Evolutionary conservation across 805 yeast species (phyloP), one percentile per base, ranked within the genome.

Genomic region (Yamadazyma phyllophila): DNA sequence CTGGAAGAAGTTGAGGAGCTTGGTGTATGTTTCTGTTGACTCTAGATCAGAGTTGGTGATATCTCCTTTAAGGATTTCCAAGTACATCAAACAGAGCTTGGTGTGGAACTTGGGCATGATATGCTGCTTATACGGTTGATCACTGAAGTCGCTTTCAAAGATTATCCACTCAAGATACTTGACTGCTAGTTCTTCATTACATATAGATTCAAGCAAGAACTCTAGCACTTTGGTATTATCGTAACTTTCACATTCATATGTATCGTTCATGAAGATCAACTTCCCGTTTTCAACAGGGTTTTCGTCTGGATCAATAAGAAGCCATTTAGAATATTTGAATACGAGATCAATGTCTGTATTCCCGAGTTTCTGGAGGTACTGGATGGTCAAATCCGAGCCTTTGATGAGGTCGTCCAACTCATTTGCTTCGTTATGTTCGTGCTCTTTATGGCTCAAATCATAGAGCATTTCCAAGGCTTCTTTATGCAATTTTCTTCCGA

Each of bases 401-500:
- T 57, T 52, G 32, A 75, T 47, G 40, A 59, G 55, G 26, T 58
- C 61, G 24, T 61, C 59, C 20, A 60, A 55, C 1, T 59, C 58
- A 24, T 58, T 50, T 6, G 50, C 55, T 26, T 47, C 51, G 6
- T 45, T 46, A 8, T 55, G 50, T n/a, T 37, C 39, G 14, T 43
- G 34, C 8, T 47, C 43, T 12, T 53, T 59, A 39, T 59, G 59
- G n/a, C 57, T 44, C 33, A 62, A 42, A 9, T 56, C 62, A n/a
- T 68, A 64, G 14, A 92, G 66, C 57, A 87, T 72, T 4, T 73
- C 65, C 35, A 94, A 66, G 0, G 97, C 95, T 42, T 82, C 80
- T 7, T 69, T 66, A 62, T 89, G 96, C 39, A 77, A 59, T 1
- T 65, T 59, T 43, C 83, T 70, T n/a, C 84, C 79, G 53, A 70